These are phyloP conservation scores for Lasiosphaeria miniovina DNA, from an alignment of 495 filamentous ascomycete genomes.

Conservation along the genomic window DNA sequence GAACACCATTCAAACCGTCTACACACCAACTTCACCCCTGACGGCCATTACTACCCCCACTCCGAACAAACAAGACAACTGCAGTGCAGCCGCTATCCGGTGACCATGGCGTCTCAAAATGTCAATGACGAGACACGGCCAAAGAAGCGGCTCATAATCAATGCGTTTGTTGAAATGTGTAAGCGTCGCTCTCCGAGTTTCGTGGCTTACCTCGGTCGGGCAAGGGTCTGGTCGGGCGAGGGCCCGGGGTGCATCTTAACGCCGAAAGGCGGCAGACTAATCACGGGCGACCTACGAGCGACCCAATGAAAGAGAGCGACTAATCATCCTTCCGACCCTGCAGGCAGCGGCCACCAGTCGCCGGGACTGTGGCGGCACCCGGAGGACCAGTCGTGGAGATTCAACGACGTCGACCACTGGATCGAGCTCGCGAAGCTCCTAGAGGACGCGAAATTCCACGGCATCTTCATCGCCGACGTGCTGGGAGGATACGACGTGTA, in stretches of 20 bases:
- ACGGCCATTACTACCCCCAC: background rate
- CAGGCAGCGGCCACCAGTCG: slow-evolving; percentile 59
- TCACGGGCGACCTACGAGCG: background rate
- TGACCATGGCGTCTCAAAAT: slow-evolving; percentile 4
- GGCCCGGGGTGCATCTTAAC: background rate
- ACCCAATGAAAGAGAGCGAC: background rate
- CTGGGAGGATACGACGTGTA: slow-evolving; percentile 65
- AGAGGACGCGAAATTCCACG: slow-evolving; percentile 58
- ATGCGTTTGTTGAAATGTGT: slow-evolving; percentile 62
- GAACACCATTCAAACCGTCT: no score
- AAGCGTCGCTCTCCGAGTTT: slow-evolving; percentile 14
- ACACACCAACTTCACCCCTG: no score
- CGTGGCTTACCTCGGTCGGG: background rate
- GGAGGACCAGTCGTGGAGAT: slow-evolving; percentile 50
- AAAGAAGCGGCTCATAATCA: slow-evolving; percentile 61
- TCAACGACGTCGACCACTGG: slow-evolving; percentile 56
- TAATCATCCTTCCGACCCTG: background rate
- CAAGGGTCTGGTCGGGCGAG: background rate
- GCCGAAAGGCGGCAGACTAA: background rate
- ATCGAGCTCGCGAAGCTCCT: slow-evolving; percentile 54
- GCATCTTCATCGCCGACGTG: slow-evolving; percentile 60
- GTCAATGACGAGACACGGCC: slow-evolving; percentile 3
- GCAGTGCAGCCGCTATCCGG: background rate
- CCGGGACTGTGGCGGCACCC: slow-evolving; percentile 62
- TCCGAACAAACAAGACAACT: background rate